Conservation (phyloP, 2,329 filamentous ascomycete genomes). For the Akanthomyces uredinophilus region DNA sequence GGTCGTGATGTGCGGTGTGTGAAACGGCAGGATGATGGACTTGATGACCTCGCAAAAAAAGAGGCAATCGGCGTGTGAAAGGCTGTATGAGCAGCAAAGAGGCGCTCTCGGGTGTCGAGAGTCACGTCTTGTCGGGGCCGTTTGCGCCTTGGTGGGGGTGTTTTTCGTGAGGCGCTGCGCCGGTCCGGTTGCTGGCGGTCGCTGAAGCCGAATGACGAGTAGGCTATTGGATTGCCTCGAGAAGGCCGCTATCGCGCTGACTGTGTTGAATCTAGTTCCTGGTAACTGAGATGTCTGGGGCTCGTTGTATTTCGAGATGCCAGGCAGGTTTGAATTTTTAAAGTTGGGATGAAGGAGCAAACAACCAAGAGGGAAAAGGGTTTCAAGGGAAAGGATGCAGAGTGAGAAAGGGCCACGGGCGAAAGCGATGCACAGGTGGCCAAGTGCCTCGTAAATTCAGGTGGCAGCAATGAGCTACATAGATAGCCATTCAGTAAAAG, state of each 20-base stretch:
- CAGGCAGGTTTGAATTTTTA: not conserved
- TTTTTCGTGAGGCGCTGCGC: not conserved
- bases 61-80: not conserved
- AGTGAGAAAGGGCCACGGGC: not conserved
- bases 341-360: not conserved
- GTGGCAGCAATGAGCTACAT: not conserved
- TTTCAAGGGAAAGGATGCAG: not conserved
- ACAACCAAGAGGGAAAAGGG: not conserved
- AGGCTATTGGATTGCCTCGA: not conserved
- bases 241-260: not conserved
- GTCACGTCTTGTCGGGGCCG: constrained; percentile 1
- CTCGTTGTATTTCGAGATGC: not conserved
- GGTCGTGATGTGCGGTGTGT: not conserved
- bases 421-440: not conserved
- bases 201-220: not conserved
- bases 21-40: not conserved
- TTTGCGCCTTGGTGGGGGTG: constrained; percentile 10
- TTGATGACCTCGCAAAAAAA: not conserved
- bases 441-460: not conserved
- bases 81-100: not conserved
- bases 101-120: not conserved
- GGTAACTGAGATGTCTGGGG: not conserved
- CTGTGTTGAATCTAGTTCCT: not conserved
- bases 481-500: constrained; percentile 1
- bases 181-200: not conserved